These are phyloP conservation scores for Blastocladiella emersonii DNA, from an alignment of 371 early-diverging fungal genomes.

Conservation along the genomic window DNA sequence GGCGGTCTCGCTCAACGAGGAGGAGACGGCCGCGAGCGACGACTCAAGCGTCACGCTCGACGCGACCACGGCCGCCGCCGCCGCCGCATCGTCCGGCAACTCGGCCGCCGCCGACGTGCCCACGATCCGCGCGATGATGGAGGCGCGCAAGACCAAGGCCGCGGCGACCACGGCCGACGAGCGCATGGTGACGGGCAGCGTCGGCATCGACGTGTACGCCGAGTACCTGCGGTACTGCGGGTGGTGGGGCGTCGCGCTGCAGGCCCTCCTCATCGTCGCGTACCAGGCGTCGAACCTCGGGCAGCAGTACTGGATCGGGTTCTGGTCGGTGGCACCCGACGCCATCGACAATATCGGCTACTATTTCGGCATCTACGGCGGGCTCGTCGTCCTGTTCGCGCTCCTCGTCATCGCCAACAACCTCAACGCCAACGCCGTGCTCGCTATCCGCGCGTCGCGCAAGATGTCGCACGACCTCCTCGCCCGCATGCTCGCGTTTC, in stretches of 20 bases:
- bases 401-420: conserved; percentile 37
- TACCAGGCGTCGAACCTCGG: not conserved
- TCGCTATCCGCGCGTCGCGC: conserved; percentile 1
- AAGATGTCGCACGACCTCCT: not conserved
- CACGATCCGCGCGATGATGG: not conserved
- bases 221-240: conserved; percentile 9
- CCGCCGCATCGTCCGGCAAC: not conserved
- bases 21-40: no score
- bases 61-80: not conserved
- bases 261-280: not conserved
- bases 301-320: not conserved
- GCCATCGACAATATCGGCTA: not conserved
- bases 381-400: conserved; percentile 44
- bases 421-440: conserved; percentile 47
- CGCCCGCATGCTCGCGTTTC: not conserved
- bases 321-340: not conserved
- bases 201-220: conserved; percentile 49
- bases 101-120: not conserved
- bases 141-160: not conserved
- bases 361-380: conserved; percentile 45
- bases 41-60: not conserved
- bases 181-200: conserved; percentile 35
- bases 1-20: no score
- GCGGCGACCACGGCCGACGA: not conserved
- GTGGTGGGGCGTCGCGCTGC: not conserved